A percentile compares a stretch with the other conserved stretches of the same genome.
These are phyloP conservation scores for Monilinia laxa DNA, from an alignment of 2,329 filamentous ascomycete genomes.

Conservation along the genomic window DNA sequence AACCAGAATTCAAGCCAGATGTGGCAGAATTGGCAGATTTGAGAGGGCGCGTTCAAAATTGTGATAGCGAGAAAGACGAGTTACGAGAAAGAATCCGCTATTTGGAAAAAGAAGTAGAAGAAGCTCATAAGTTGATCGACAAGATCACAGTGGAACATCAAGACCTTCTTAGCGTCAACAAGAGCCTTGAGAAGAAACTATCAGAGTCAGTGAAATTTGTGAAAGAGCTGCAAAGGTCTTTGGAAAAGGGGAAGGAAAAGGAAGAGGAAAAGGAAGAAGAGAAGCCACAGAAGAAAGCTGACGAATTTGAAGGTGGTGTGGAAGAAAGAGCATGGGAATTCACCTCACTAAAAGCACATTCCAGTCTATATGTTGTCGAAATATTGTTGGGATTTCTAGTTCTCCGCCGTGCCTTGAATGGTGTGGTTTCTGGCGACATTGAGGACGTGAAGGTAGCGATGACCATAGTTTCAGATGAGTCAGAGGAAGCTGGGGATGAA, in stretches of 20 bases:
- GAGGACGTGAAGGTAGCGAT: not conserved
- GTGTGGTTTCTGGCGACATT: not conserved
- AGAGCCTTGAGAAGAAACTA: not conserved
- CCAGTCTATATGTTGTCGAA: not conserved
- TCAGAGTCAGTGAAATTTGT: not conserved
- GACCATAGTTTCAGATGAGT: not conserved
- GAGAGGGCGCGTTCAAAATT: not conserved
- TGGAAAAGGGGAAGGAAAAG: not conserved
- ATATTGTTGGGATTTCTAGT: constrained; percentile 5
- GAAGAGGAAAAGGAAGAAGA: not conserved
- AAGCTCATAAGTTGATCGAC: not conserved
- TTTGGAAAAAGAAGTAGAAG: not conserved
- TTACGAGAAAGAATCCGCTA: not conserved
- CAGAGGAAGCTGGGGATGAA: not conserved
- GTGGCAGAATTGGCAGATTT: not conserved
- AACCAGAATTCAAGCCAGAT: not conserved
- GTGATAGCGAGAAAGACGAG: not conserved
- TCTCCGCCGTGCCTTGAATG: constrained; percentile 7
- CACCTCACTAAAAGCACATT: not conserved
- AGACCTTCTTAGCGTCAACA: not conserved
- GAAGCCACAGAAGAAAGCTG: not conserved
- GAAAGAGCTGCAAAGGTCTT: not conserved
- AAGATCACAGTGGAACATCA: not conserved
- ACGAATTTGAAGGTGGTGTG: fast-evolving
- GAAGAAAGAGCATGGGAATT: not conserved